Base-by-base conservation (phyloP, 352 stramenopile genomes). In the Blastocystis sp. region DNA sequence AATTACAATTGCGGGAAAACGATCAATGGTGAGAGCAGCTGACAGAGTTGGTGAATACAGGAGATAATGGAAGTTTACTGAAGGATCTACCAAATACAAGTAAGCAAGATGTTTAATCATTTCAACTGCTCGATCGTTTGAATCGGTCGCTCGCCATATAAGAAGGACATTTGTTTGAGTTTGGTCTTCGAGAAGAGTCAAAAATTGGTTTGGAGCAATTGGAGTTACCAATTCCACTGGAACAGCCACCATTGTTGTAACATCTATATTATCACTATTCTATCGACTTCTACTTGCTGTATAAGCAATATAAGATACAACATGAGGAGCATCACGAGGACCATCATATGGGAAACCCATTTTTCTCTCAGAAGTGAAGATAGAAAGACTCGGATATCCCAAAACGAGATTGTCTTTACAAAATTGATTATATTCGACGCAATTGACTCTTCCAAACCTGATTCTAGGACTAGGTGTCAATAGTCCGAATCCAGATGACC, bases 141-240 rank as follows among this genome's bases (percentile, higher is more conserved):
- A 52, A 27, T 83, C 71, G 6, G 16, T 42, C 0, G 39, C 4
- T n/a, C 51, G 29, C 71, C 71, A 83, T 32, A 83, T n/a, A 66
- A 52, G 42, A 27, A 83, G 24, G 1, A 83, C 32, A 1, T 21
- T 46, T 5, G 27, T 83, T 16, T 49, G 11, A 9, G 24, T 37
- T 5, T 16, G 11, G 29, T 66, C 27, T 21, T 37, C 14, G 9
- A 83, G 29, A 27, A 32, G 19, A 14, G 63, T 6, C 21, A 19
- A 19, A 3, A 83, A 12, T 27, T 35, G 42, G 4, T n/a, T 37
- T 19, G 12, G 5, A 4, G 49, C n/a, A 4, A 83, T 29, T 14
- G 49, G 51, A 52, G 11, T 29, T 4, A 83, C n/a, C 5, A 83
- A 42, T 16, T 83, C 71, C 21, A 83, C 71, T n/a, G 71, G 46